These are phyloP conservation scores for Chionographis japonica DNA, from an alignment of 106 monocot genomes.

Conservation along the genomic window DNA sequence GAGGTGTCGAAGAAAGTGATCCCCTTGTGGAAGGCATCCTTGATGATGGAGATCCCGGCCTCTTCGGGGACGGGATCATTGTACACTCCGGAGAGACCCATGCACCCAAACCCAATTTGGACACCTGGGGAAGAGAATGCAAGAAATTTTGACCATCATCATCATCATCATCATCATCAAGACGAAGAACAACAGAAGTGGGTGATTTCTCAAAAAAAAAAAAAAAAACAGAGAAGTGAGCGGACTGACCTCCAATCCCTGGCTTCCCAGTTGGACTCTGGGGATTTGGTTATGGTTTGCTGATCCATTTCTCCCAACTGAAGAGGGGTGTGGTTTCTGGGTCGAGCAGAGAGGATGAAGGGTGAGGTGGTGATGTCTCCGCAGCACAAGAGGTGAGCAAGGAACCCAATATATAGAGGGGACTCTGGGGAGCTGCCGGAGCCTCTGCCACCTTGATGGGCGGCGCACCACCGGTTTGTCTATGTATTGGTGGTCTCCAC, in stretches of 20 bases:
- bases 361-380: no score
- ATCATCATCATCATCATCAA: not conserved
- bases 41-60: slow-evolving; percentile 25
- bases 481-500: no score
- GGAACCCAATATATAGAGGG: no score
- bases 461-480: no score
- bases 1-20: slow-evolving; percentile 46
- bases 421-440: no score
- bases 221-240: not conserved
- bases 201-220: not conserved
- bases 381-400: no score
- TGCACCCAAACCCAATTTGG: slow-evolving; percentile 39
- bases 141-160: not conserved
- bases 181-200: not conserved
- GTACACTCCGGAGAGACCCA: slow-evolving; percentile 19
- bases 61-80: slow-evolving; percentile 25
- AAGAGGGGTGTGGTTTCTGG: no score
- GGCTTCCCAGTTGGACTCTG: slow-evolving; percentile 23
- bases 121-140: slow-evolving; percentile 1
- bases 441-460: no score
- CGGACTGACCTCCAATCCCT: not conserved
- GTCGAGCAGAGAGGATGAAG: no score
- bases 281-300: slow-evolving; percentile 14
- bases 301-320: slow-evolving; percentile 4
- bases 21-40: slow-evolving; percentile 28